phyloP scores from a whole-genome alignment of 768 basidiomycete species.

The Rhizopogon rudus region DNA sequence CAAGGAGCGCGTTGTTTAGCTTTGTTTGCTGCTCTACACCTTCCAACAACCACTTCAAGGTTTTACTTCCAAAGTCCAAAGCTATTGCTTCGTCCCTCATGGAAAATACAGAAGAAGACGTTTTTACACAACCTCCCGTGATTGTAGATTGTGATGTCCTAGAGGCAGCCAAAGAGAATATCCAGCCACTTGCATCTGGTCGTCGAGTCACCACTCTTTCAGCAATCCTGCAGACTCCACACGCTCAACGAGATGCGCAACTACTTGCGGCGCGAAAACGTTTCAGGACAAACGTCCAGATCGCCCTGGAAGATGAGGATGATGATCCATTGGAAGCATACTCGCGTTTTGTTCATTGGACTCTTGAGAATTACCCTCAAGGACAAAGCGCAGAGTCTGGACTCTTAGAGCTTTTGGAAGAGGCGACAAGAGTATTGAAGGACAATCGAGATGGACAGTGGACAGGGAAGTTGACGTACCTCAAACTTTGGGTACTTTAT shows the following conservation, averaged over 20 bases:
- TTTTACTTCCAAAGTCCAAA: background rate
- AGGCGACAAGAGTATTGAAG: slow-evolving; percentile 82
- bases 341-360: slow-evolving; percentile 84
- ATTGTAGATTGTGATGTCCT: slow-evolving; percentile 80
- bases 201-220: slow-evolving; percentile 76
- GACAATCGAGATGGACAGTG: slow-evolving; percentile 71
- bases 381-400: slow-evolving; percentile 87
- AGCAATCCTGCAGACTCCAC: slow-evolving; percentile 68
- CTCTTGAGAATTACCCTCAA: slow-evolving; percentile 90
- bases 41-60: background rate
- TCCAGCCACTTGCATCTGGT: slow-evolving; percentile 77
- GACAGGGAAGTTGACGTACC: slow-evolving; percentile 76
- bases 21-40: background rate
- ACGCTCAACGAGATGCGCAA: slow-evolving; percentile 68
- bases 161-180: slow-evolving; percentile 83
- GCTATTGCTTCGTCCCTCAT: slow-evolving; percentile 11
- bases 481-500: slow-evolving; percentile 93
- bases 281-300: slow-evolving; percentile 66
- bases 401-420: slow-evolving; percentile 88
- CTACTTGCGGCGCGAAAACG: slow-evolving; percentile 60
- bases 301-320: slow-evolving; percentile 70
- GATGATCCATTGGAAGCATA: slow-evolving; percentile 85
- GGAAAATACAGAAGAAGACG: slow-evolving; percentile 33
- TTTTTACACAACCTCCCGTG: slow-evolving; percentile 33
- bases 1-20: background rate